Base-by-base conservation (phyloP, 371 early-diverging fungal genomes). In the Gilbertella persicaria region DNA sequence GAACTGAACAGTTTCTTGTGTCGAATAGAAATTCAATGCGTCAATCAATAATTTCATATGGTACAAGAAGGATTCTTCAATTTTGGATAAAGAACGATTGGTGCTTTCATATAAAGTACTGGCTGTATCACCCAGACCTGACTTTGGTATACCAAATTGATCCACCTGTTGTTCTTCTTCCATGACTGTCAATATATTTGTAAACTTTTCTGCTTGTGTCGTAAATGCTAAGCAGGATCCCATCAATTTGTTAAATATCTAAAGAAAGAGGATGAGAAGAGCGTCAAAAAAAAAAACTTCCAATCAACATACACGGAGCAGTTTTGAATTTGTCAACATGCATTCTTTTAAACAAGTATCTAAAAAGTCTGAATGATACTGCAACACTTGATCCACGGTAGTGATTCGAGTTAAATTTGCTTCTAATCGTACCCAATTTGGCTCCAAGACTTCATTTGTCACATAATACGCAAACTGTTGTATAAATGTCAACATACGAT, bases 261-360 rank as follows among this genome's bases (percentile, higher is more conserved):
- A 71, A 1, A 20, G 19, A 33, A 4, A 25, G 24, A 9, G n/a
- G 28, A 37, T 14, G n/a, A 39, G 9, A 49, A 12, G 29, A 55
- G 47, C 0, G 12, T n/a, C 19, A 41, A 46, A 23, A 44, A 48
- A 33, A 39, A 42, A 36, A 23, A 21, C 12, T 5, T 14, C 0
- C 38, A 4, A 19, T 4, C 5, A 7, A 44, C 58, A 64, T 81
- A 92, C 91, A 62, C 83, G 76, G 50, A 94, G 69, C 17, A 96
- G 71, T 55, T 88, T 91, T 14, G 82, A 71, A 45, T 89, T 88
- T 12, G 92, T 93, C 44, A 97, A 68, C 85, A 95, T 92, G 58
- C 92, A 93, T 67, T 96, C 91, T 62, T 88, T 91, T 28, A 97
- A 70, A 45, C 94, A 94, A 4, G 86, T 80, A 56, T 95, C 93